Percentiles rank a stretch among this genome's conserved stretches.
Evolutionary conservation across 2,329 filamentous ascomycete species (phyloP).

Genomic region (Pleomassaria siparia): DNA sequence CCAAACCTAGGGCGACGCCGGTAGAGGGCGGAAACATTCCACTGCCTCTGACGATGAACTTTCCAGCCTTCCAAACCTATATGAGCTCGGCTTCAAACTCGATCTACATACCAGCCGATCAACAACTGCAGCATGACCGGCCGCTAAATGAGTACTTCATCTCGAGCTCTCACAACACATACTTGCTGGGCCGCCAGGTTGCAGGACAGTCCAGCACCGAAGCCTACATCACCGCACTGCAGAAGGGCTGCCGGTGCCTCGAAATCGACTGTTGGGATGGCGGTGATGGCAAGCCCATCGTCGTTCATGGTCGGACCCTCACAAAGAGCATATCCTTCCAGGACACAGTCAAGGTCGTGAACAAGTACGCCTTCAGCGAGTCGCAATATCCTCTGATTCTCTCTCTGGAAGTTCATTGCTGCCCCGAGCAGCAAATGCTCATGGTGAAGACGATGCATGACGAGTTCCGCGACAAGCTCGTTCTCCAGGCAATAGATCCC

Average conservation of each 20-base stretch:
- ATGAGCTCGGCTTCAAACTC: conserved; percentile 59
- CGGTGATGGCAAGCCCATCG: conserved; percentile 79
- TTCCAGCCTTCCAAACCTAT: conserved; percentile 71
- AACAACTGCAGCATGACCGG: conserved; percentile 68
- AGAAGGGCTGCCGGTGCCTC: conserved; percentile 88
- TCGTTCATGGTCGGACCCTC: conserved; percentile 87
- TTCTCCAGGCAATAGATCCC: conserved; percentile 72
- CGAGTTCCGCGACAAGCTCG: conserved; percentile 76
- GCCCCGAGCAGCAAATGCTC: conserved; percentile 73
- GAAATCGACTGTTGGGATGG: conserved; percentile 99
- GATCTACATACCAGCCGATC: conserved; percentile 62
- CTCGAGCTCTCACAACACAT: conserved; percentile 98
- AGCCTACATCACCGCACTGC: conserved; percentile 86
- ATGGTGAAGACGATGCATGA: conserved; percentile 92
- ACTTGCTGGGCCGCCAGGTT: conserved; percentile 87
- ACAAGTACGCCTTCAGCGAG: conserved; percentile 88
- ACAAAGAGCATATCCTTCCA: conserved; percentile 87
- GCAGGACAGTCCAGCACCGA: conserved; percentile 89
- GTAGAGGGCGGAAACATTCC: conserved; percentile 32
- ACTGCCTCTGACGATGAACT: conserved; percentile 66
- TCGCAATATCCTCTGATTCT: conserved; percentile 90
- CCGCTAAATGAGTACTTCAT: conserved; percentile 97
- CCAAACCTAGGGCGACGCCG: conserved; percentile 46
- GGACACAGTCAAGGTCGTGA: conserved; percentile 90
- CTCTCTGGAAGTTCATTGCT: conserved; percentile 95